Conservation (phyloP, 192 early-diverging fungal genomes). For the Podila horticola region DNA sequence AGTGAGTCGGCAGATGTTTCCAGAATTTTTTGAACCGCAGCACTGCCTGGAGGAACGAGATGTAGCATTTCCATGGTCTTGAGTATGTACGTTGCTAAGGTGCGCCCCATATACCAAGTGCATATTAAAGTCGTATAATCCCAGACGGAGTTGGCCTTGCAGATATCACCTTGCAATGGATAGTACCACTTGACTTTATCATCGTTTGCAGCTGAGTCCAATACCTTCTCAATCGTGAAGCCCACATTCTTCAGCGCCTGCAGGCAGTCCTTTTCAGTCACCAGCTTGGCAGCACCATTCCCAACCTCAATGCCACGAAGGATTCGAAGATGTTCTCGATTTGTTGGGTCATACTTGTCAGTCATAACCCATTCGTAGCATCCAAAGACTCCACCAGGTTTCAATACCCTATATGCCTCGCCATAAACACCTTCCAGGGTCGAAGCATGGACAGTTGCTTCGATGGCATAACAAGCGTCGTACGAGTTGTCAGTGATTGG, state of each 20-base stretch:
- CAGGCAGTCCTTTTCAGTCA: slow-evolving; percentile 74
- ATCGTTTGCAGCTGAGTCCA: slow-evolving; percentile 69
- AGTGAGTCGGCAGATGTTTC: slow-evolving; percentile 83
- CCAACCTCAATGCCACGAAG: slow-evolving; percentile 88
- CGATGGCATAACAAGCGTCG: slow-evolving; percentile 95
- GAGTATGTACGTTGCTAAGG: slow-evolving; percentile 81
- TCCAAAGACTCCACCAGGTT: slow-evolving; percentile 92
- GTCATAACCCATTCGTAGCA: slow-evolving; percentile 97
- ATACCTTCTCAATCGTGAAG: slow-evolving; percentile 80
- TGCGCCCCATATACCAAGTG: slow-evolving; percentile 68
- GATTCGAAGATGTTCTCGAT: slow-evolving; percentile 77
- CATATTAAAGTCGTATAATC: slow-evolving; percentile 58
- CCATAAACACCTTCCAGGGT: slow-evolving; percentile 86
- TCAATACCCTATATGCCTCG: slow-evolving; percentile 91
- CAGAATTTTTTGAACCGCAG: slow-evolving; percentile 83
- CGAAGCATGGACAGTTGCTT: slow-evolving; percentile 93
- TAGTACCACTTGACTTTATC: slow-evolving; percentile 87
- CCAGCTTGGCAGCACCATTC: slow-evolving; percentile 91
- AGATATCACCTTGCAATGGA: slow-evolving; percentile 75
- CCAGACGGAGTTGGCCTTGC: slow-evolving; percentile 58
- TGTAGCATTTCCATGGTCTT: slow-evolving; percentile 82
- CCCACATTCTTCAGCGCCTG: slow-evolving; percentile 85
- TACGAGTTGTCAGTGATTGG: slow-evolving; percentile 81
- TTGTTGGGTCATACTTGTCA: slow-evolving; percentile 82
- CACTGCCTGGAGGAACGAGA: slow-evolving; percentile 84